These are phyloP conservation scores for Tricholoma saponaceum DNA, from an alignment of 768 basidiomycete species.

Conservation along the genomic window DNA sequence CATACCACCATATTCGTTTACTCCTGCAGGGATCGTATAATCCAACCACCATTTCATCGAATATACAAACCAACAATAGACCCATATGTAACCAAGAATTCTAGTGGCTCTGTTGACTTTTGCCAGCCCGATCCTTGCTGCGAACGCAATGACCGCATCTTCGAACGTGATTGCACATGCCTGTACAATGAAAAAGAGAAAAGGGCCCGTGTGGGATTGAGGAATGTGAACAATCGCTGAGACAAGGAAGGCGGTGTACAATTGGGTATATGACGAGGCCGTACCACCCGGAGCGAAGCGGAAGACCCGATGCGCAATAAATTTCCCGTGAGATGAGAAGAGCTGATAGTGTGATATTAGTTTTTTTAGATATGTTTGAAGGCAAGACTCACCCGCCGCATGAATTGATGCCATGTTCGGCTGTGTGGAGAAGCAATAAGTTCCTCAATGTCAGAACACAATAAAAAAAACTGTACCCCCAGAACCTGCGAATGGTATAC, in stretches of 20 bases:
- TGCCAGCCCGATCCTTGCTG: conserved; percentile 6
- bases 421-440: conserved; percentile 9
- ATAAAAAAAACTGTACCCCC: conserved; percentile 24
- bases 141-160: conserved; percentile 22
- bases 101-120: not conserved
- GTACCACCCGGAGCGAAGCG: conserved; percentile 14
- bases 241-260: conserved; percentile 27
- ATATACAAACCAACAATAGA: not conserved
- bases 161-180: conserved; percentile 27
- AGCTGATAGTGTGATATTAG: conserved; percentile 15
- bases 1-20: not conserved
- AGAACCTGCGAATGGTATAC: no score
- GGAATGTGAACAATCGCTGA: conserved; percentile 23
- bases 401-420: conserved; percentile 26
- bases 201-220: conserved; percentile 5
- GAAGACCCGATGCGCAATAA: conserved; percentile 9
- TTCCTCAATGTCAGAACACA: not conserved
- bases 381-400: conserved; percentile 9
- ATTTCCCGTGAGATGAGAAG: conserved; percentile 19
- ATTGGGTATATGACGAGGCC: conserved; percentile 22
- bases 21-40: not conserved
- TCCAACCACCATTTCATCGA: not conserved
- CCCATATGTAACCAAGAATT: not conserved
- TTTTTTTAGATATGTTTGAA: no score
- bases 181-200: conserved; percentile 25